Evolutionary conservation across 257 asterid genomes (phyloP), one percentile per base, ranked within the genome.

Genomic region (Lycium barbarum): DNA sequence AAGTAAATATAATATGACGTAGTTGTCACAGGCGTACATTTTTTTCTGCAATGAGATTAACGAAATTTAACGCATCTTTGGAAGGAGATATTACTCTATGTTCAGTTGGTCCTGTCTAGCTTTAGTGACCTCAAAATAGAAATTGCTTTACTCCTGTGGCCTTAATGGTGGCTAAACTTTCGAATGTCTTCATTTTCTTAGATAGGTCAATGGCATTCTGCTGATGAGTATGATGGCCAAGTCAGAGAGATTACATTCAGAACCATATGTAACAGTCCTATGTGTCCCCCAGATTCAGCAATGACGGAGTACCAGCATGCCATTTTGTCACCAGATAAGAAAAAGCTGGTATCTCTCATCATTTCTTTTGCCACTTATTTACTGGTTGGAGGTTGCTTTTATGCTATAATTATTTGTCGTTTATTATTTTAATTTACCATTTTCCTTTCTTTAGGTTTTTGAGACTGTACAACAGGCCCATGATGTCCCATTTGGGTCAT

Each of bases 281-380:
- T 96, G 96, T 96, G 99, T 85, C 98, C 98, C 85, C 98, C 98
- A 49, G 97, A 96, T 90, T 94, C 97, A 70, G 95, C 97, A 79
- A 92, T 96, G 91, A 93, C 96, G 11, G 99, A 96, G 90, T 86
- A 88, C 88, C 98, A 96, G 84, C 98, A 93, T 86, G 88, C 58
- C 80, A 88, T 90, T 84, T 87, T 94, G 49, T 93, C 96, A 40
- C 86, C 89, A 51, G 99, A 96, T 88, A 96, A 90, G 83, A 93
- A 89, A 80, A 89, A 83, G 70, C 93, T 95, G 97, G 98, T 95
- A 71, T 57, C 87, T 54, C 80, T 84, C 70, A 65, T 59, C 47
- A 53, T 78, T 49, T 53, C 47, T 33, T 70, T 40, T 78, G 65
- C 82, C 47, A 53, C 65, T 14, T 33, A 38, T 53, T 78, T 78